Conservation (phyloP, 2,329 filamentous ascomycete species). For the Pseudopyrenochaeta lycopersici region DNA sequence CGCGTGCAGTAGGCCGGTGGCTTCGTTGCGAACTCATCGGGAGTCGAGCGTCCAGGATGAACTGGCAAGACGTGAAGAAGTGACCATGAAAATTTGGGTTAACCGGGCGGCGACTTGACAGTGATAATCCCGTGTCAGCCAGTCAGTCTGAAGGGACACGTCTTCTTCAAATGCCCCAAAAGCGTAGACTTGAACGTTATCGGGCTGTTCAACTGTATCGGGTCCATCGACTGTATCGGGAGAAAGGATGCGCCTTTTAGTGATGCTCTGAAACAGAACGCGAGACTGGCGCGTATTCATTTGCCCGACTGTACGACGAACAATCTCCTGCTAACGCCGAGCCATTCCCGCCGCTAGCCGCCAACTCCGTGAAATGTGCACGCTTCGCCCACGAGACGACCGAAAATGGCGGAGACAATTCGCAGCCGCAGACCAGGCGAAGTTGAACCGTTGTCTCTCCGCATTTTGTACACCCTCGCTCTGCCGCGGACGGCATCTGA, state of each 20-base stretch:
- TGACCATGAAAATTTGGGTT: too few species aligned
- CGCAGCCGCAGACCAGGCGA: constrained; percentile 40
- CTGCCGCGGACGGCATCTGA: constrained; percentile 12
- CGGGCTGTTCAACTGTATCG: too few species aligned
- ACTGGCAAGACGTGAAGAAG: too few species aligned
- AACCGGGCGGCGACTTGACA: too few species aligned
- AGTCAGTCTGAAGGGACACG: background rate
- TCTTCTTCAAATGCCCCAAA: constrained; percentile 15
- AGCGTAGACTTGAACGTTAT: constrained; percentile 9
- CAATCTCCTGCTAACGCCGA: constrained; percentile 20
- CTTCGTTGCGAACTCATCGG: too few species aligned
- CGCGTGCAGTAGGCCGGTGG: too few species aligned
- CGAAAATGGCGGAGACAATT: constrained; percentile 33
- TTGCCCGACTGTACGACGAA: constrained; percentile 19
- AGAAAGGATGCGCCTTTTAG: constrained; percentile 22
- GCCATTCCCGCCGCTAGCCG: constrained; percentile 17
- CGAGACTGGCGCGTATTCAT: constrained; percentile 17
- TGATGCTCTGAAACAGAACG: constrained; percentile 6
- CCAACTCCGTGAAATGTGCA: constrained; percentile 24
- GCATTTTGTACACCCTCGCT: constrained; percentile 8
- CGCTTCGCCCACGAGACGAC: constrained; percentile 13
- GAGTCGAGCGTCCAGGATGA: too few species aligned
- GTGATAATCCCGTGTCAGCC: too few species aligned
- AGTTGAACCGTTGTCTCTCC: constrained; percentile 35
- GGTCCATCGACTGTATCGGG: constrained; percentile 25